These are phyloP conservation scores for Entonaema liquescens DNA, from an alignment of 495 filamentous ascomycete genomes.

Conservation along the genomic window DNA sequence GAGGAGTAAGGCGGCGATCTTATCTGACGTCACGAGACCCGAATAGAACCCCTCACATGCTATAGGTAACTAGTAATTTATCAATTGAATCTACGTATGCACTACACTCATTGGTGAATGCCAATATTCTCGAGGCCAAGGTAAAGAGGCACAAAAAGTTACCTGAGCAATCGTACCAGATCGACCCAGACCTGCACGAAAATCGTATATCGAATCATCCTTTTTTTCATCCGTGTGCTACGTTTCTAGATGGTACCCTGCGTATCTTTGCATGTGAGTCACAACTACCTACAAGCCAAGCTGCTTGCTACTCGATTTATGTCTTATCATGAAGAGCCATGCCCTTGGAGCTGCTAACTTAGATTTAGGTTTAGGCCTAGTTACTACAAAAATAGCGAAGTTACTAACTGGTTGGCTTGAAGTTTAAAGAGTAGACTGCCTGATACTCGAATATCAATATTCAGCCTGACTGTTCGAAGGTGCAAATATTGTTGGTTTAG, in stretches of 20 bases:
- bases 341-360: neutral
- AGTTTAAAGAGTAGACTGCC: neutral
- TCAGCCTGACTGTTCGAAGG: neutral
- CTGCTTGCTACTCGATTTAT: neutral
- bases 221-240: neutral
- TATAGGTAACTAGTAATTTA: too few relatives aligned
- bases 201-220: slow-evolving; percentile 3
- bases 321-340: neutral
- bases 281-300: neutral
- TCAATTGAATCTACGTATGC: neutral
- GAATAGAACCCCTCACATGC: neutral
- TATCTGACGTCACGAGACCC: slow-evolving; percentile 28
- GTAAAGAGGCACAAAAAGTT: neutral
- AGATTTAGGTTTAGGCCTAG: neutral
- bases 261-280: slow-evolving; percentile 22
- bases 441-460: neutral
- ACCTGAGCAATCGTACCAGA: neutral
- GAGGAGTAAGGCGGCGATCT: slow-evolving; percentile 16
- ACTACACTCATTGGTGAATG: slow-evolving; percentile 7
- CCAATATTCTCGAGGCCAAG: neutral
- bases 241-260: neutral
- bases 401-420: neutral
- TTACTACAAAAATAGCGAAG: neutral
- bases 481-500: neutral
- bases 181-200: neutral